Evolutionary conservation across 192 early-diverging fungal genomes (phyloP).

Genomic region (Linderina pennispora): DNA sequence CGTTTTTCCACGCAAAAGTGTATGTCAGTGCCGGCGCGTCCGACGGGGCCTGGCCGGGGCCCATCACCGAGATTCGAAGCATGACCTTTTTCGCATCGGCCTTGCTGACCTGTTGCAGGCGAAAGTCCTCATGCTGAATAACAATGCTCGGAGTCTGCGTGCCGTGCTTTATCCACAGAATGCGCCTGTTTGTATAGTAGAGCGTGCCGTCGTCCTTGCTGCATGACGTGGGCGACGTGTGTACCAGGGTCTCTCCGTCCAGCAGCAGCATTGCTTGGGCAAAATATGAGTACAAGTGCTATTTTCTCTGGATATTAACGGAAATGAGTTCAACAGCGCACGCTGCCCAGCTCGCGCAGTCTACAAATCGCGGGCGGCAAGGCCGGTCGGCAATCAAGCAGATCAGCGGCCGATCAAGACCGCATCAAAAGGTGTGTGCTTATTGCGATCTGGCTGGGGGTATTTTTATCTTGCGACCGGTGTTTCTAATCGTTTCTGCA

Average conservation of each 20-base stretch:
- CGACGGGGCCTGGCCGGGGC: constrained; percentile 20
- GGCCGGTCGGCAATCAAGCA: no score
- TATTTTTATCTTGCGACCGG: background rate
- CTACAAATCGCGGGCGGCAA: no score
- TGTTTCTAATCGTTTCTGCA: background rate
- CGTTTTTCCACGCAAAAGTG: constrained; percentile 36
- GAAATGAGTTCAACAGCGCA: background rate
- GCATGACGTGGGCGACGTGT: constrained; percentile 20
- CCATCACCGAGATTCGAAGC: constrained; percentile 43
- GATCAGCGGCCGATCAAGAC: no score
- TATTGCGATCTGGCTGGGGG: no score
- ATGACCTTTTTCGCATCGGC: constrained; percentile 48
- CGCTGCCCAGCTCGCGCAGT: no score
- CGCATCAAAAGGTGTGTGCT: no score
- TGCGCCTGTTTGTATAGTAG: constrained; percentile 49
- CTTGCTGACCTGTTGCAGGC: constrained; percentile 39
- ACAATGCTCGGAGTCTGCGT: constrained; percentile 40
- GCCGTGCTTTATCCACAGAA: constrained; percentile 50
- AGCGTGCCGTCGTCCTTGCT: constrained; percentile 42
- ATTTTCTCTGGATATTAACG: no score
- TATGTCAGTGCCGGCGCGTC: constrained; percentile 41
- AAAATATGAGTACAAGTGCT: no score
- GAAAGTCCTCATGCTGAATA: constrained; percentile 38
- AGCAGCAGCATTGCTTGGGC: constrained; percentile 8
- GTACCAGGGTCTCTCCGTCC: constrained; percentile 21